Conservation (phyloP, 495 filamentous ascomycete genomes). For the Penicillium argentinense region DNA sequence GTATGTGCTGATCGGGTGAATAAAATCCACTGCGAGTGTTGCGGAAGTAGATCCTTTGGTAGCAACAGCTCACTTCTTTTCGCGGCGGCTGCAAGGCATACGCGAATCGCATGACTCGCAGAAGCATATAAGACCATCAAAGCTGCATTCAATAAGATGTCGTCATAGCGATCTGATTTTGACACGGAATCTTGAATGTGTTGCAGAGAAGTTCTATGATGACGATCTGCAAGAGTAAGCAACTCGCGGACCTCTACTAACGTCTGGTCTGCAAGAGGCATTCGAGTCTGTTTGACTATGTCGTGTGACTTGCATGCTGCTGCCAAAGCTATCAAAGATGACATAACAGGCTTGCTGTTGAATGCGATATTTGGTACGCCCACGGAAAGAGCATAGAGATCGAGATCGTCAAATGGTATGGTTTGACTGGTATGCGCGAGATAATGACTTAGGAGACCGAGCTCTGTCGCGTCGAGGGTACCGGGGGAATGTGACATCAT, state of each 20-base stretch:
- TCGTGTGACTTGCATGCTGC: conserved; percentile 42
- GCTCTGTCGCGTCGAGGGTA: conserved; percentile 29
- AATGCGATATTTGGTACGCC: conserved; percentile 44
- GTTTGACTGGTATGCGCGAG: conserved; percentile 42
- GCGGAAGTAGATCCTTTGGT: conserved; percentile 26
- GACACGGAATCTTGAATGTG: not conserved
- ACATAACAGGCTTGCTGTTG: conserved; percentile 39
- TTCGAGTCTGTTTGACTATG: conserved; percentile 25
- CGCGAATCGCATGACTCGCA: conserved; percentile 35
- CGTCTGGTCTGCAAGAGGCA: conserved; percentile 10
- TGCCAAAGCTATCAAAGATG: conserved; percentile 39
- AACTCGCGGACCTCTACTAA: conserved; percentile 26
- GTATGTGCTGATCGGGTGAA: conserved; percentile 38
- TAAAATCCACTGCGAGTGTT: conserved; percentile 41
- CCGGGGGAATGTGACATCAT: not conserved
- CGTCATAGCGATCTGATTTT: not conserved
- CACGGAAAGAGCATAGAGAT: conserved; percentile 39
- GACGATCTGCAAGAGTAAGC: conserved; percentile 8
- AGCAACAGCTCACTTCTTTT: conserved; percentile 12
- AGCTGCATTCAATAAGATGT: conserved; percentile 40
- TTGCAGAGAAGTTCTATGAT: conserved; percentile 2
- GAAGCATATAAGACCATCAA: conserved; percentile 49
- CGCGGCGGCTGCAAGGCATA: conserved; percentile 35
- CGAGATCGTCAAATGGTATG: conserved; percentile 30
- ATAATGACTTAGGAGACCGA: conserved; percentile 39